These are phyloP conservation scores for Pichia sp. DNA, from an alignment of 1,139 yeast genomes.

Conservation along the genomic window DNA sequence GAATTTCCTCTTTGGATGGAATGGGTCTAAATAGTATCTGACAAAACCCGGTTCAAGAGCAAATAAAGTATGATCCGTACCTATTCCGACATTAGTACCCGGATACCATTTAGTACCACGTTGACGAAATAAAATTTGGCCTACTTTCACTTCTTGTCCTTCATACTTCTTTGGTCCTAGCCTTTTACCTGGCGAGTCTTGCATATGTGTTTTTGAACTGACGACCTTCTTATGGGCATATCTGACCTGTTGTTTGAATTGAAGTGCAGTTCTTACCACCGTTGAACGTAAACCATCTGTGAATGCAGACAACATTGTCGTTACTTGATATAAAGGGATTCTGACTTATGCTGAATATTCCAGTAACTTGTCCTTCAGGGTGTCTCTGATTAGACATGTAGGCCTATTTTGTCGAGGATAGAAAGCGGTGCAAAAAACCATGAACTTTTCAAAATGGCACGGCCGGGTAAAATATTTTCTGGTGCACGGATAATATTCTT, in stretches of 20 bases:
- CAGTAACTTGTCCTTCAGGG: too few species aligned
- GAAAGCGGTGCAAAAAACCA: neutral
- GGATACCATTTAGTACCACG: constrained; percentile 97
- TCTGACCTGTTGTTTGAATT: constrained; percentile 47
- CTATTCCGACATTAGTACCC: constrained; percentile 88
- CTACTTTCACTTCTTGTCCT: constrained; percentile 63
- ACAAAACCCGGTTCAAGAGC: constrained; percentile 94
- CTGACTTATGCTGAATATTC: too few species aligned
- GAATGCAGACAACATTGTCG: constrained; percentile 8
- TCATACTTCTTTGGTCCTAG: constrained; percentile 88
- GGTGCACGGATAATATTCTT: neutral
- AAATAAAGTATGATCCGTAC: constrained; percentile 88
- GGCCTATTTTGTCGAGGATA: neutral
- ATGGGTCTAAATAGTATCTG: constrained; percentile 89
- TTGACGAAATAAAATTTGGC: constrained; percentile 91
- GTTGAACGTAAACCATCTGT: constrained; percentile 1
- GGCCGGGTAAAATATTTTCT: neutral
- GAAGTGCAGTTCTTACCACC: constrained; percentile 70
- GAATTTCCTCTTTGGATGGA: constrained; percentile 88
- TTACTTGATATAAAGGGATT: neutral
- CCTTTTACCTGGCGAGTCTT: constrained; percentile 93
- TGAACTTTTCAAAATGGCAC: neutral
- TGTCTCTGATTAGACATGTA: too few species aligned
- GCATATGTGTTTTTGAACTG: constrained; percentile 88
- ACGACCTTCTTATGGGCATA: constrained; percentile 91